Percentiles rank a stretch among this genome's conserved stretches.
Conservation (phyloP, 2,329 filamentous ascomycete species). For the Calycina herbarum region DNA sequence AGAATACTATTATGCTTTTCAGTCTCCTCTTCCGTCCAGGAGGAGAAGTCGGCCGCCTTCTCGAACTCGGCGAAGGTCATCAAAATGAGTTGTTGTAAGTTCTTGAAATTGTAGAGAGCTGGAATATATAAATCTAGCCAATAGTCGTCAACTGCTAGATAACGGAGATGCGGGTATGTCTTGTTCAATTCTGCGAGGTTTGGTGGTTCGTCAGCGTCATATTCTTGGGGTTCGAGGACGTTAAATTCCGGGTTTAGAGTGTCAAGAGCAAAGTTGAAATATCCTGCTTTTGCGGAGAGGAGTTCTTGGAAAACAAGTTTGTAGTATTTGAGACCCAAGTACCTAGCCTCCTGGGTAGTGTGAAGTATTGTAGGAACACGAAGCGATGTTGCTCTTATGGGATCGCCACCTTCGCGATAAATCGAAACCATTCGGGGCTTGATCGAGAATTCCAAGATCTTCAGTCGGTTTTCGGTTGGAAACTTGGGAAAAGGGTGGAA, state of each 20-base stretch:
- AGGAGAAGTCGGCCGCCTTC: background rate
- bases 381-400: background rate
- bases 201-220: background rate
- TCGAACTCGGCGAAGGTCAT: background rate
- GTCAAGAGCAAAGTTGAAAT: background rate
- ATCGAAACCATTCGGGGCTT: background rate
- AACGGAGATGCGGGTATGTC: background rate
- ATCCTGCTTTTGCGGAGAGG: background rate
- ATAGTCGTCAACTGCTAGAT: background rate
- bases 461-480: background rate
- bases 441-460: background rate
- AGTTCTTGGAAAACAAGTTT: background rate
- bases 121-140: background rate
- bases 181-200: background rate
- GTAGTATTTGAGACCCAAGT: background rate
- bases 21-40: background rate
- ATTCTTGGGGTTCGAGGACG: background rate
- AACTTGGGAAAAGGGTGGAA: background rate
- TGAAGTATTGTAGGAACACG: background rate
- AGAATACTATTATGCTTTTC: background rate
- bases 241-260: background rate
- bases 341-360: background rate
- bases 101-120: background rate
- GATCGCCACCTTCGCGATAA: background rate
- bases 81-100: background rate